These are phyloP conservation scores for Nicotiana otophora DNA, from an alignment of 257 asterid species.

Conservation along the genomic window DNA sequence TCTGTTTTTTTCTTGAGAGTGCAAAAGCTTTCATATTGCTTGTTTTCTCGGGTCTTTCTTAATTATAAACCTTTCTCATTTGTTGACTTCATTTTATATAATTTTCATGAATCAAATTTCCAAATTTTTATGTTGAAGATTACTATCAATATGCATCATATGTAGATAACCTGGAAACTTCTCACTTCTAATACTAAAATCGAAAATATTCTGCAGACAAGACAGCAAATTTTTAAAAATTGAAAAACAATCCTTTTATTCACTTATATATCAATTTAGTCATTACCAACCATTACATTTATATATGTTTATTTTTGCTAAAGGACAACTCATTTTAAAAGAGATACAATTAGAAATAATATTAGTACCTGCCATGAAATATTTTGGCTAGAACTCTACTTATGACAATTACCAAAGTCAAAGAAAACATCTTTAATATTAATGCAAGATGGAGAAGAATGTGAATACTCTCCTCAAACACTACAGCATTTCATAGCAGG, in stretches of 20 bases:
- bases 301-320: too few species aligned
- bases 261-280: neutral
- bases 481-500: too few species aligned
- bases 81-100: neutral
- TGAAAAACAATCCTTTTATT: neutral
- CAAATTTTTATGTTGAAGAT: neutral
- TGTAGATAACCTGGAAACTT: neutral
- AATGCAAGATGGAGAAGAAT: too few species aligned
- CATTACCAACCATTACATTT: neutral
- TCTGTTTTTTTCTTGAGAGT: neutral
- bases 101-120: neutral
- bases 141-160: neutral
- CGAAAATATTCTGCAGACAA: neutral
- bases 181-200: neutral
- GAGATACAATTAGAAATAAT: too few species aligned
- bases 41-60: neutral
- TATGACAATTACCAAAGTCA: neutral
- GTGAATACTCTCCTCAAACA: too few species aligned
- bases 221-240: neutral
- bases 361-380: too few species aligned
- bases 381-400: neutral
- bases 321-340: too few species aligned
- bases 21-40: neutral
- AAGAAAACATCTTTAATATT: too few species aligned
- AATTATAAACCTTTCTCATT: neutral